Evolutionary conservation across 2,329 filamentous ascomycete genomes (phyloP), one percentile per base, ranked within the genome.

Genomic region (Madurella mycetomatis): DNA sequence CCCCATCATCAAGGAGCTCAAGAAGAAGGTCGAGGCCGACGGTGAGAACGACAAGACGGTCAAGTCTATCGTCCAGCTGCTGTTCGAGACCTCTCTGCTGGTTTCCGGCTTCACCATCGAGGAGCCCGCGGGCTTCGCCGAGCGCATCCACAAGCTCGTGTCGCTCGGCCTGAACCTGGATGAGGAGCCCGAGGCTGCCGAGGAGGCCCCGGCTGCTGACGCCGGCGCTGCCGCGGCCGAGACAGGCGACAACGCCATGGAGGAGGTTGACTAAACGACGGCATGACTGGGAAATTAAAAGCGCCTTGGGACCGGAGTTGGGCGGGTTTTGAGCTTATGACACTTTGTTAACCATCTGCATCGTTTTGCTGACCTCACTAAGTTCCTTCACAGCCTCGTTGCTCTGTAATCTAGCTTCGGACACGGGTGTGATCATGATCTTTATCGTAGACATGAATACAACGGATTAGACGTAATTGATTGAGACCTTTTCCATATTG

Each of bases 91-190:
- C 65, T 97, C 94, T 41, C 88, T 99, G 58, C 85, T 99, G 57
- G 94, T 97, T 70, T 97, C 94, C 66, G 94, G 94, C 69, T 99
- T 99, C 88, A 97, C 94, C 74, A 97, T 99, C 67, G 94, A 99
- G 59, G 94, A 99, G 84, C 94, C 94, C 62, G 90, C 94, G 66
- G 88, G 90, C 76, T 99, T 97, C 74, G 91, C 94, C 64, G 92
- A 96, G 84, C 92, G 94, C 74, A 97, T 99, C 74, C 92, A 99
- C 89, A 96, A 96, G 88, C 91, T 99, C 64, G 92, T 99, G 63
- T 95, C 92, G 66, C 87, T 99, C 60, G 94, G 94, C 67, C 82
- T 99, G 72, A 96, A 97, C 83, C 89, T 99, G 62, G 92, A 97
- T 66, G 92, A 96, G 80, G 88, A 92, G 70, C 85, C 88, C 54